phyloP scores from a whole-genome alignment of 768 basidiomycete genomes.

The Neoboletus magnificus region DNA sequence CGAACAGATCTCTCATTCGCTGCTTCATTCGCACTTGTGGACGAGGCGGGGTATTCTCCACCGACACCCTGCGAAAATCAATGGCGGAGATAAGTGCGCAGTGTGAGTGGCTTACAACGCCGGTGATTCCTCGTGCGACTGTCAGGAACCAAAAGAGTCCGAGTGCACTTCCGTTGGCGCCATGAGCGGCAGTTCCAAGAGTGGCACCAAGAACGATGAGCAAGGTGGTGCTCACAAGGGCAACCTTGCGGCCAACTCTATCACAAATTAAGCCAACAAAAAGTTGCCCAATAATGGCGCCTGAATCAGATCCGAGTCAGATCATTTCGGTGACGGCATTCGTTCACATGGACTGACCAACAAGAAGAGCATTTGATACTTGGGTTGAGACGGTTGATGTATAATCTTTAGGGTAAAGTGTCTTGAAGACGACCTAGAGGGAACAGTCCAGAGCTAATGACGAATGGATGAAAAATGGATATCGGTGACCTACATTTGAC shows the following conservation, averaged over 20 bases:
- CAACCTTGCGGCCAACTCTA: conserved; percentile 70
- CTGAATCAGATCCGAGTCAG: conserved; percentile 29
- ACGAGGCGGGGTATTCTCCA: conserved; percentile 75
- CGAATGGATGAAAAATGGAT: background rate
- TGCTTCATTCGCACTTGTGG: conserved; percentile 65
- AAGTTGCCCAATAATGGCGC: conserved; percentile 60
- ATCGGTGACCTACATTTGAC: conserved; percentile 59
- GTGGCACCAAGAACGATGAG: conserved; percentile 69
- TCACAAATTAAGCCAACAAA: conserved; percentile 70
- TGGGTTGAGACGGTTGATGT: conserved; percentile 60
- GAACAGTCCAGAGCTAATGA: conserved; percentile 9
- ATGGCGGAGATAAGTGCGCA: background rate
- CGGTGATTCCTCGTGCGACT: conserved; percentile 66
- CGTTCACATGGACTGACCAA: conserved; percentile 43
- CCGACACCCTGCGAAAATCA: conserved; percentile 54
- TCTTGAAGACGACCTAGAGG: conserved; percentile 58
- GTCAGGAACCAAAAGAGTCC: conserved; percentile 78
- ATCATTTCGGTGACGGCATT: background rate
- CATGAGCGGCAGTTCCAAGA: conserved; percentile 66
- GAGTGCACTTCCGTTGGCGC: conserved; percentile 47
- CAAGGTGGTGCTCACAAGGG: conserved; percentile 63
- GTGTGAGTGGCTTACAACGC: conserved; percentile 43
- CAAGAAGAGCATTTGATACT: conserved; percentile 66
- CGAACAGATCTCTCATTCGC: conserved; percentile 66
- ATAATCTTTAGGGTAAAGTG: conserved; percentile 60